Evolutionary conservation across 306 rosid genomes (phyloP), one percentile per base, ranked within the genome.

Genomic region (Cucurbita moschata): DNA sequence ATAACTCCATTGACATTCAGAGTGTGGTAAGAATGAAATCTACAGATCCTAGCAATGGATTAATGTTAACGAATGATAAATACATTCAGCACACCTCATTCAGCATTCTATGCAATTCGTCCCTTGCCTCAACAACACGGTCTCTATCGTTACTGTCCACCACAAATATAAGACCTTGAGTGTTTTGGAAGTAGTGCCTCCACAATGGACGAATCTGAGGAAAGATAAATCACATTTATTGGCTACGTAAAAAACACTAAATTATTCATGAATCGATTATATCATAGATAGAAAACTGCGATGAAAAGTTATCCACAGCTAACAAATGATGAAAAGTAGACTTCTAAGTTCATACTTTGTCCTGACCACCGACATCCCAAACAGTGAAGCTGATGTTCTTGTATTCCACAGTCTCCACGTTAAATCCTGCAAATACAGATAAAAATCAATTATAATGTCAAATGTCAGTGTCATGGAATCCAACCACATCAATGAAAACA

Each of bases 91-190:
- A 52, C 64, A 88, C 94, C 94, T 88, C 94, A 77, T 86, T 88
- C 87, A 88, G 77, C 94, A 88, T 88, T 82, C 94, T 86, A 78
- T 88, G 94, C 70, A 88, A 83, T 81, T 88, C 94, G 83, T 88
- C 94, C 79, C 94, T 84, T 39, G 94, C 73, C 58, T 69, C 73
- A 69, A 69, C 73, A 81, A 88, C 87, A 78, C 94, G 83, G 80
- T 88, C 94, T 83, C 94, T 84, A 73, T 88, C 94, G 75, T 88
- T 88, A 81, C 94, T 88, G 82, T 88, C 94, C n/a, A 88, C 94
- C 44, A 88, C 94, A 75, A 88, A 88, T 18, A 88, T 88, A 79
- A 88, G 94, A 84, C 94, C 94, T 74, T 88, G 94, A 23, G 94
- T 88, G 85, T 88, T 88, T 82, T 88, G 94, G 77, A 88, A 88